Conservation (phyloP, 345 rosid genomes). For the Ceriops decandra region DNA sequence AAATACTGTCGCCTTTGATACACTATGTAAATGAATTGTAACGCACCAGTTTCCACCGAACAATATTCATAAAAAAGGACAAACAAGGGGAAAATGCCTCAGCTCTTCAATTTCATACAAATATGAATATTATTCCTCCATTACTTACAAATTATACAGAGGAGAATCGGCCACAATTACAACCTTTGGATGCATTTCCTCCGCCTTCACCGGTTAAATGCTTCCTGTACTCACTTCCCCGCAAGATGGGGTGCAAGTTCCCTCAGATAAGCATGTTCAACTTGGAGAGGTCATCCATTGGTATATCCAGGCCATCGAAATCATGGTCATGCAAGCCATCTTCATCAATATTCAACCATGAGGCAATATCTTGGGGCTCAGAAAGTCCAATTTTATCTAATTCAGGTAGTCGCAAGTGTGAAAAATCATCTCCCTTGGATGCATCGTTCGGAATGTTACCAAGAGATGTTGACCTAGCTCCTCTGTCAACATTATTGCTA, state of each 20-base stretch:
- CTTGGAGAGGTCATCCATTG: slow-evolving; percentile 84
- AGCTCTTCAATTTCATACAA: neutral
- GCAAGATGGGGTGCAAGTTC: neutral
- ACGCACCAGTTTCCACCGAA: no score
- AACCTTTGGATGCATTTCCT: neutral
- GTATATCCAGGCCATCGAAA: slow-evolving; percentile 71
- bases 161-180: neutral
- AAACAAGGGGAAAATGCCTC: no score
- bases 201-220: slow-evolving; percentile 1
- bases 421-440: slow-evolving; percentile 42
- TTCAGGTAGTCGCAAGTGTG: slow-evolving; percentile 46
- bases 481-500: slow-evolving; percentile 13
- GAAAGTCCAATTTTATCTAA: slow-evolving; percentile 46
- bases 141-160: slow-evolving; percentile 11
- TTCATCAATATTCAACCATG: slow-evolving; percentile 57
- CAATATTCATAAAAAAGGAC: no score
- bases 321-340: slow-evolving; percentile 77
- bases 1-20: no score
- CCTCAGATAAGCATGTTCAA: slow-evolving; percentile 37
- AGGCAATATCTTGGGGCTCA: slow-evolving; percentile 52
- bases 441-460: slow-evolving; percentile 13
- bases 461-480: slow-evolving; percentile 18
- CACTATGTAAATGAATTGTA: no score
- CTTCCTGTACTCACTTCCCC: neutral
- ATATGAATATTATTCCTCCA: neutral